Conservation (phyloP, 441 rosid genomes). For the Manihot esculenta region DNA sequence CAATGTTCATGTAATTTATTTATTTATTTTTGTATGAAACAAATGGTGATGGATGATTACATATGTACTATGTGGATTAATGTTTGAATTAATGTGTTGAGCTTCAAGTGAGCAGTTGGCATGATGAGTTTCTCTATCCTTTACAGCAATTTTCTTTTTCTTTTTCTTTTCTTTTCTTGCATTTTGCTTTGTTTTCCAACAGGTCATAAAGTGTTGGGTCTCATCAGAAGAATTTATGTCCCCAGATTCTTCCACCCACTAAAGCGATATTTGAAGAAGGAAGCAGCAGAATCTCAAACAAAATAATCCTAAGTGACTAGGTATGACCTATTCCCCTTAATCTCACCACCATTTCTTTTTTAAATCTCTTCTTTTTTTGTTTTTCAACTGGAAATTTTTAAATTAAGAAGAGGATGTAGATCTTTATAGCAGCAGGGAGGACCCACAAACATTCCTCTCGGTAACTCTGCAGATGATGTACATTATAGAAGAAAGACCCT, state of each 20-base stretch:
- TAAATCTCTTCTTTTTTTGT: too few relatives aligned
- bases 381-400: too few relatives aligned
- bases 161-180: background rate
- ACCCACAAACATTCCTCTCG: too few relatives aligned
- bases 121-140: constrained; percentile 25
- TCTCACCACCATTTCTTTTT: too few relatives aligned
- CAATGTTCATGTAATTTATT: background rate
- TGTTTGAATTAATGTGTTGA: constrained; percentile 6
- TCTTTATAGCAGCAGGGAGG: too few relatives aligned
- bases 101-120: constrained; percentile 19
- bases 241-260: constrained; percentile 31
- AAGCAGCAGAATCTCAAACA: constrained; percentile 12
- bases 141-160: constrained; percentile 17
- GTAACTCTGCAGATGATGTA: too few relatives aligned
- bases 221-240: constrained; percentile 29
- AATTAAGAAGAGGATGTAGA: too few relatives aligned
- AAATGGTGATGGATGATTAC: too few relatives aligned
- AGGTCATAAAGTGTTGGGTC: constrained; percentile 35
- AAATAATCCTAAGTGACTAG: too few relatives aligned
- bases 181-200: constrained; percentile 13
- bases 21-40: background rate
- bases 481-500: too few relatives aligned
- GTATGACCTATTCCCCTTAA: too few relatives aligned
- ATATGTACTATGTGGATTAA: too few relatives aligned
- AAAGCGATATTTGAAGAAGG: constrained; percentile 14